A percentile compares a stretch with the other conserved stretches of the same genome.
These are phyloP conservation scores for Citrullus amarus DNA, from an alignment of 306 rosid genomes.

Conservation along the genomic window DNA sequence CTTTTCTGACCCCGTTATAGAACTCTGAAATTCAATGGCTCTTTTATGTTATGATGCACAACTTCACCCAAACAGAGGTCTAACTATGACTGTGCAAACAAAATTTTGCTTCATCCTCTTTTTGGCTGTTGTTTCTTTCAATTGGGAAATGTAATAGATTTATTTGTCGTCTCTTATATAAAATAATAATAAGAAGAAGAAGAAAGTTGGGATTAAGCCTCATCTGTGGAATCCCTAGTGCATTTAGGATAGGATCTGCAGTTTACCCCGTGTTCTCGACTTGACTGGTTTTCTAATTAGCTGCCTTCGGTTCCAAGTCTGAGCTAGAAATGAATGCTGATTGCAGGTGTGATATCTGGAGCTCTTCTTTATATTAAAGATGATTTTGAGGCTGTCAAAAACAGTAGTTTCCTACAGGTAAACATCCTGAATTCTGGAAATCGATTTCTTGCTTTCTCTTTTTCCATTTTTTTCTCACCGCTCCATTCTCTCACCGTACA, in stretches of 20 bases:
- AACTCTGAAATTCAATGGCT: neutral
- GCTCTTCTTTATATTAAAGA: conserved; percentile 50
- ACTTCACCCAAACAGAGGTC: neutral
- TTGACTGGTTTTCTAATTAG: neutral
- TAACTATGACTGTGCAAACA: neutral
- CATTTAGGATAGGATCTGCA: neutral
- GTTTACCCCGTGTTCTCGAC: neutral
- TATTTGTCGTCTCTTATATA: too few species aligned
- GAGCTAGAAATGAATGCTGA: neutral
- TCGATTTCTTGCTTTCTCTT: neutral
- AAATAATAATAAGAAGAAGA: too few species aligned
- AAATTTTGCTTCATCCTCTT: neutral
- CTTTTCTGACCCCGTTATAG: neutral
- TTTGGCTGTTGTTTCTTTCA: neutral
- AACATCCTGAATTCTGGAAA: neutral
- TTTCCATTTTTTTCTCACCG: neutral
- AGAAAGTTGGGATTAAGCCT: neutral
- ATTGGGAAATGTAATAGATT: neutral
- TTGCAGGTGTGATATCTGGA: conserved; percentile 46
- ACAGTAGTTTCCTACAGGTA: conserved; percentile 47
- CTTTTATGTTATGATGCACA: neutral
- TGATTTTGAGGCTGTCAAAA: conserved; percentile 37
- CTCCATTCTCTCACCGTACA: neutral
- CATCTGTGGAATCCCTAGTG: neutral
- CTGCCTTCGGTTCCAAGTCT: neutral